Conservation (phyloP, 352 stramenopile species). For the Vaucheria bursata region DNA sequence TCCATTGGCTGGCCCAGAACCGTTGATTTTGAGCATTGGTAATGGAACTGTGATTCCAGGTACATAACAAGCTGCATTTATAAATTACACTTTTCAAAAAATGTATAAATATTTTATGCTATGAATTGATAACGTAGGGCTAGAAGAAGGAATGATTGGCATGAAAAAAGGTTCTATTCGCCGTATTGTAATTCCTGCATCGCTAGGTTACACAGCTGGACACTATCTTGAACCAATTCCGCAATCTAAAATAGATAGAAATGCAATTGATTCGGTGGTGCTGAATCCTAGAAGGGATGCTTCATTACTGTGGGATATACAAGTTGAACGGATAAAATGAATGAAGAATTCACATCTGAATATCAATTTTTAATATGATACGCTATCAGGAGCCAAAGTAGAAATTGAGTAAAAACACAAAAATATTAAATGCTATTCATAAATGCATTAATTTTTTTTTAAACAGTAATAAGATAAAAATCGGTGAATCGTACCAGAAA, state of each 20-base stretch:
- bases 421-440: too few relatives aligned
- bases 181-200: conserved; percentile 69
- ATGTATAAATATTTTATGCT: too few relatives aligned
- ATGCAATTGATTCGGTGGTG: conserved; percentile 55
- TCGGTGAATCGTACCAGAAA: too few relatives aligned
- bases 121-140: too few relatives aligned
- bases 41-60: conserved; percentile 69
- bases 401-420: too few relatives aligned
- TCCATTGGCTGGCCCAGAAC: neutral
- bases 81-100: neutral
- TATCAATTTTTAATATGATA: too few relatives aligned
- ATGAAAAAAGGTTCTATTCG: conserved; percentile 75
- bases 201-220: conserved; percentile 53
- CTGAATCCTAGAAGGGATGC: conserved; percentile 57
- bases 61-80: neutral
- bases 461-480: too few relatives aligned
- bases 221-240: conserved; percentile 51
- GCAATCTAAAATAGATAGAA: conserved; percentile 51
- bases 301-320: conserved; percentile 58
- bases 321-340: conserved; percentile 54
- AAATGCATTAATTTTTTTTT: too few relatives aligned
- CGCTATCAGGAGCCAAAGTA: too few relatives aligned
- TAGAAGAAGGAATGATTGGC: conserved; percentile 72
- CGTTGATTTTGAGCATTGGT: conserved; percentile 53
- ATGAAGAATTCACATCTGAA: too few relatives aligned